phyloP scores from a whole-genome alignment of 140 eudicot species.

The Cichorium intybus region DNA sequence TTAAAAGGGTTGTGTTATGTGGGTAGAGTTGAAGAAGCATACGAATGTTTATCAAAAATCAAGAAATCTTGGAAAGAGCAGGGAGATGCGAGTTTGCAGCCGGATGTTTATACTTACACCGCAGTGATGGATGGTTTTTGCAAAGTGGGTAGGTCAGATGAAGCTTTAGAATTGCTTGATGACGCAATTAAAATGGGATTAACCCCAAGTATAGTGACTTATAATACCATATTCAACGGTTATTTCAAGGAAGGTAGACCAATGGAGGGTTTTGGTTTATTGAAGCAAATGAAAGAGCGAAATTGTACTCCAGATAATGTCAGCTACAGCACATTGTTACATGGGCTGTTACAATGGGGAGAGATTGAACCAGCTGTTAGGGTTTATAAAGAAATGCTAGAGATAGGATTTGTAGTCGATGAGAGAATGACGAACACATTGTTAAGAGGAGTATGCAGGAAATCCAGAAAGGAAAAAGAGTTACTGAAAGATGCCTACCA shows the following conservation, averaged over 20 bases:
- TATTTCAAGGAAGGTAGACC: constrained; percentile 83
- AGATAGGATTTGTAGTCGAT: constrained; percentile 50
- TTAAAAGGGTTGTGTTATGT: constrained; percentile 85
- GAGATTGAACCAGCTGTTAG: constrained; percentile 37
- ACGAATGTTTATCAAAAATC: constrained; percentile 40
- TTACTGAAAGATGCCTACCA: constrained; percentile 40
- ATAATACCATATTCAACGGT: constrained; percentile 71
- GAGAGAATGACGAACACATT: constrained; percentile 75
- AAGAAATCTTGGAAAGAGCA: constrained; percentile 37
- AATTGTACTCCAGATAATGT: constrained; percentile 62
- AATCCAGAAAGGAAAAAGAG: constrained; percentile 43
- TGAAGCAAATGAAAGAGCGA: constrained; percentile 60
- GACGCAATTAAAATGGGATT: constrained; percentile 65
- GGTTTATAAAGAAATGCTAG: constrained; percentile 61
- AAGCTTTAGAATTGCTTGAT: constrained; percentile 70
- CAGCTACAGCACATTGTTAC: constrained; percentile 69
- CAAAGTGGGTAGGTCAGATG: constrained; percentile 84
- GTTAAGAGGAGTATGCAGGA: constrained; percentile 66
- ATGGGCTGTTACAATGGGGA: constrained; percentile 87
- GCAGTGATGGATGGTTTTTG: constrained; percentile 90
- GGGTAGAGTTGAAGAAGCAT: constrained; percentile 82
- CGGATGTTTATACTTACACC: constrained; percentile 70
- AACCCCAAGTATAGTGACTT: constrained; percentile 58
- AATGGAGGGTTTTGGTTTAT: constrained; percentile 54
- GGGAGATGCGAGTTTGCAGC: constrained; percentile 23